These are phyloP conservation scores for Coix lacrymajobi DNA, from an alignment of 176 grass and related monocot species.

Conservation along the genomic window DNA sequence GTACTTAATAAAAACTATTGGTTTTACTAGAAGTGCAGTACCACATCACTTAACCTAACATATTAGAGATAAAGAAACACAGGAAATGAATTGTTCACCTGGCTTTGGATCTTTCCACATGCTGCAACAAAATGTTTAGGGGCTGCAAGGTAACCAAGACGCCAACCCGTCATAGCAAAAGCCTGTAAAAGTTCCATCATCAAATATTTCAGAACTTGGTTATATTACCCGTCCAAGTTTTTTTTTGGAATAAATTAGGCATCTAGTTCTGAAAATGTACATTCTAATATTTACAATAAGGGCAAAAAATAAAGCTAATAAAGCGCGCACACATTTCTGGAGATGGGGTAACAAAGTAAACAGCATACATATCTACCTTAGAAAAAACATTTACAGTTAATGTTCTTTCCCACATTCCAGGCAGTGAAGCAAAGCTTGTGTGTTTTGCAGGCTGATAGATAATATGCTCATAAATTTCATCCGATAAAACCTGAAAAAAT, in stretches of 20 bases:
- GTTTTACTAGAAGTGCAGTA: background rate
- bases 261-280: background rate
- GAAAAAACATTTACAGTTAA: slow-evolving; percentile 72
- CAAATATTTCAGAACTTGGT: background rate
- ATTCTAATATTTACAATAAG: background rate
- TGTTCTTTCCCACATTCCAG: slow-evolving; percentile 76
- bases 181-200: slow-evolving; percentile 31
- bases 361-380: slow-evolving; percentile 36
- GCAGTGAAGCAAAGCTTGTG: slow-evolving; percentile 24
- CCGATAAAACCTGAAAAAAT: slow-evolving; percentile 50
- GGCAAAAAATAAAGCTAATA: background rate
- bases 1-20: background rate
- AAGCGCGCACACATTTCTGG: background rate
- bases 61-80: background rate
- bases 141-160: slow-evolving; percentile 64
- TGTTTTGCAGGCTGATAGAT: slow-evolving; percentile 62
- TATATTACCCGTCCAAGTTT: slow-evolving; percentile 1
- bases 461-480: slow-evolving; percentile 85
- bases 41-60: background rate
- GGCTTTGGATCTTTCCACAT: slow-evolving; percentile 72
- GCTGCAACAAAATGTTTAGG: slow-evolving; percentile 65
- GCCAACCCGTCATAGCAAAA: slow-evolving; percentile 73
- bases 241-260: background rate
- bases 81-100: slow-evolving; percentile 29
- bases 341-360: background rate